Percentiles rank a stretch among this genome's conserved stretches.
phyloP scores from a whole-genome alignment of 768 basidiomycete genomes.

The Chalciporus piperatus region DNA sequence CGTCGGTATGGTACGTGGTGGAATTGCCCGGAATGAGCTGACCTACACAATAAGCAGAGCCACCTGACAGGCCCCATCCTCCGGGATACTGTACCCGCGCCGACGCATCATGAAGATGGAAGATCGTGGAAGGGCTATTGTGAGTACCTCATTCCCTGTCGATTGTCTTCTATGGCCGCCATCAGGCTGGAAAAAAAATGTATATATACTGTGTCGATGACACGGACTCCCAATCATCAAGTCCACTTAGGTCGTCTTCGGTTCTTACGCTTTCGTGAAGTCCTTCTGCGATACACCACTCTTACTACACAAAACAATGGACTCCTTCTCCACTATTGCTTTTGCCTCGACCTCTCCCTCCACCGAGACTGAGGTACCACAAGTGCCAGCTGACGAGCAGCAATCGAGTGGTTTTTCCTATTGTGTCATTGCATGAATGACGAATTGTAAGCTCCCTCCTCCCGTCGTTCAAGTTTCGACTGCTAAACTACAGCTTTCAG shows the following conservation, averaged over 20 bases:
- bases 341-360: background rate
- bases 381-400: conserved; percentile 14
- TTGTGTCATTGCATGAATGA: conserved; percentile 20
- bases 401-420: background rate
- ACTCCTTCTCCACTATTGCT: conserved; percentile 8
- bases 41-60: conserved; percentile 20
- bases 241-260: conserved; percentile 7
- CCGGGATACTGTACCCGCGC: background rate
- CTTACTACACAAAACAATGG: conserved; percentile 15
- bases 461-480: background rate
- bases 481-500: background rate
- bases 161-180: conserved; percentile 14
- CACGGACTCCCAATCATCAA: conserved; percentile 2
- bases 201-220: conserved; percentile 12
- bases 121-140: background rate
- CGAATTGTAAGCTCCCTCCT: conserved; percentile 10
- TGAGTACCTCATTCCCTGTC: background rate
- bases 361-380: background rate
- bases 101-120: conserved; percentile 1
- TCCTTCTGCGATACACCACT: conserved; percentile 6
- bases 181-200: conserved; percentile 1
- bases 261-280: background rate
- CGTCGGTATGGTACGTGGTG: background rate
- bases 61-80: conserved; percentile 1
- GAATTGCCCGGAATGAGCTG: background rate